Conservation (phyloP, 2,329 filamentous ascomycete species). For the Apiospora saccharicola region DNA sequence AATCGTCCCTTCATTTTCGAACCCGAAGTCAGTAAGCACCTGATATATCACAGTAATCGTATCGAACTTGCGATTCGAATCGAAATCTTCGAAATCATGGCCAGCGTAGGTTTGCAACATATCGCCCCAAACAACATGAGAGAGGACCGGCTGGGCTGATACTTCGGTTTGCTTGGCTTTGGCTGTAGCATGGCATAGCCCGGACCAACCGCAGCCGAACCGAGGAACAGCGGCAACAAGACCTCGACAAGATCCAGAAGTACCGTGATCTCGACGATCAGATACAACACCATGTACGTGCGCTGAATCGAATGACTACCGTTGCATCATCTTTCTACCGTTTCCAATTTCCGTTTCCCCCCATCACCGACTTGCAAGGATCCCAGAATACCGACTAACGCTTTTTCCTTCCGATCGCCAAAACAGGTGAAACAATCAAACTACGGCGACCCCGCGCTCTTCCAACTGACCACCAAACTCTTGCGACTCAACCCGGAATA, state of each 20-base stretch:
- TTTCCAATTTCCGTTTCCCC: background rate
- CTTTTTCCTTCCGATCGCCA: background rate
- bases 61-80: background rate
- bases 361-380: background rate
- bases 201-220: conserved; percentile 70
- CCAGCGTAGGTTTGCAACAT: conserved; percentile 14
- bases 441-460: conserved; percentile 62
- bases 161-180: conserved; percentile 13
- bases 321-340: conserved; percentile 25
- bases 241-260: conserved; percentile 76
- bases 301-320: conserved; percentile 31
- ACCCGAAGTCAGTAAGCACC: background rate
- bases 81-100: background rate
- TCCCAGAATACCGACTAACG: conserved; percentile 26
- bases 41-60: background rate
- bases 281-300: conserved; percentile 69
- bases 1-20: background rate
- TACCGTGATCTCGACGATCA: conserved; percentile 76
- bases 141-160: conserved; percentile 21
- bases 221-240: conserved; percentile 74
- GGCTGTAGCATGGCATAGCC: conserved; percentile 79
- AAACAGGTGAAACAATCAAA: conserved; percentile 48
- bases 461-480: conserved; percentile 75
- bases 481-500: conserved; percentile 84
- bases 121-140: background rate